A percentile compares a stretch with the other conserved stretches of the same genome.
Conservation (phyloP, 352 stramenopile genomes). For the Pythium aquatile region DNA sequence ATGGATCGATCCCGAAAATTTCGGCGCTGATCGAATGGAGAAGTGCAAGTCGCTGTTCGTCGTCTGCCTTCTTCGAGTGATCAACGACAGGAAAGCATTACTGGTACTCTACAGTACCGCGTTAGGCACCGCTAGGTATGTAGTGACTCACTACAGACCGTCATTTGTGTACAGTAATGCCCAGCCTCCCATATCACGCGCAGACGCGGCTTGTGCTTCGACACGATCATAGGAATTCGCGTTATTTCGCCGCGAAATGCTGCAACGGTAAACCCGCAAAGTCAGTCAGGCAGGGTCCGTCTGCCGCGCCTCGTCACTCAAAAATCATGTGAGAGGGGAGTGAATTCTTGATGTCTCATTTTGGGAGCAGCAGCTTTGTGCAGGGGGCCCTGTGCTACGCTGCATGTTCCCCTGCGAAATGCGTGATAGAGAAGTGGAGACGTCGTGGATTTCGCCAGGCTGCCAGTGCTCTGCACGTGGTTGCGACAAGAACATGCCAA, state of each 20-base stretch:
- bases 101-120: not conserved
- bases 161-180: no score
- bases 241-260: not conserved
- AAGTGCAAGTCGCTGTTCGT: not conserved
- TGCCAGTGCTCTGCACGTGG: not conserved
- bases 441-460: not conserved
- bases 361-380: not conserved
- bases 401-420: slow-evolving; percentile 1
- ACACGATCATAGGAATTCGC: not conserved
- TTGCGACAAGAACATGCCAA: not conserved
- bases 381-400: not conserved
- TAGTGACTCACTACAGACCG: no score
- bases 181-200: not conserved
- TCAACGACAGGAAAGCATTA: not conserved
- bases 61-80: not conserved
- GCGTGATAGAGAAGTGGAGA: slow-evolving; percentile 2
- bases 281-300: not conserved
- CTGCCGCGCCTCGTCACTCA: slow-evolving; percentile 2
- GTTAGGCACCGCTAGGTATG: no score
- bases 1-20: not conserved
- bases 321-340: slow-evolving; percentile 2
- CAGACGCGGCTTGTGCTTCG: not conserved
- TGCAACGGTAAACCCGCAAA: not conserved
- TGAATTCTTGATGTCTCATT: not conserved
- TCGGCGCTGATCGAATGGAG: not conserved